A percentile compares a stretch with the other conserved stretches of the same genome.
These are phyloP conservation scores for Russula sp. DNA, from an alignment of 768 basidiomycete genomes.

Conservation along the genomic window DNA sequence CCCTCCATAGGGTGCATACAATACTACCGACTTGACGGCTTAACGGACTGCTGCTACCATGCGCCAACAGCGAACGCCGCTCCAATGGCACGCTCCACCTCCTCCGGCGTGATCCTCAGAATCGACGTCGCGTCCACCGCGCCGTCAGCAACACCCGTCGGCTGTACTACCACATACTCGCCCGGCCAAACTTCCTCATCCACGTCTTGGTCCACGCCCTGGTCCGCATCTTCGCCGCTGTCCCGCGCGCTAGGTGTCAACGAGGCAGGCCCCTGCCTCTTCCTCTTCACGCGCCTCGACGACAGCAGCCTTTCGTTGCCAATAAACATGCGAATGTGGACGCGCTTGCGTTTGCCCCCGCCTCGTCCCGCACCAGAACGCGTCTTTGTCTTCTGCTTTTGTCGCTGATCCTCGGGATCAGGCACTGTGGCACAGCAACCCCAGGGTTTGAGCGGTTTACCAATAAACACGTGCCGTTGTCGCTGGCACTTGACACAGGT, in stretches of 20 bases:
- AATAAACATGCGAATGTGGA: not conserved
- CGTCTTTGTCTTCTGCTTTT: not conserved
- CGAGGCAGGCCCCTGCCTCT: not conserved
- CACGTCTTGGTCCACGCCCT: not conserved
- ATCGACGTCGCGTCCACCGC: not conserved
- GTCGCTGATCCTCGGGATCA: not conserved
- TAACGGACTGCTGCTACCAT: not conserved
- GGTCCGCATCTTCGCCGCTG: not conserved
- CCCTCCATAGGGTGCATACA: no score
- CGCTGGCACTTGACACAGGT: not conserved
- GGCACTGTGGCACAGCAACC: not conserved
- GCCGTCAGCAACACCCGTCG: not conserved
- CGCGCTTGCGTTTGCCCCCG: not conserved
- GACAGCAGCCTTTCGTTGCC: constrained; percentile 5
- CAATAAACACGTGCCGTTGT: not conserved
- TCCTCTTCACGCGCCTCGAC: not conserved
- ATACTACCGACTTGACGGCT: no score
- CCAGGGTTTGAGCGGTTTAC: constrained; percentile 10
- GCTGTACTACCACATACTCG: not conserved
- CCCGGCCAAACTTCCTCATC: constrained; percentile 6
- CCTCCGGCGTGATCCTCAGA: constrained; percentile 6
- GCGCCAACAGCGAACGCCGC: constrained; percentile 6
- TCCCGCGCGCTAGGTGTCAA: not conserved
- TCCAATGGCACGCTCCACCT: constrained; percentile 15
- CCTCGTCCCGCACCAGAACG: not conserved